A percentile compares a stretch with the other conserved stretches of the same genome.
Evolutionary conservation across 345 rosid species (phyloP).

Genomic region (Eucalyptus brandiana): DNA sequence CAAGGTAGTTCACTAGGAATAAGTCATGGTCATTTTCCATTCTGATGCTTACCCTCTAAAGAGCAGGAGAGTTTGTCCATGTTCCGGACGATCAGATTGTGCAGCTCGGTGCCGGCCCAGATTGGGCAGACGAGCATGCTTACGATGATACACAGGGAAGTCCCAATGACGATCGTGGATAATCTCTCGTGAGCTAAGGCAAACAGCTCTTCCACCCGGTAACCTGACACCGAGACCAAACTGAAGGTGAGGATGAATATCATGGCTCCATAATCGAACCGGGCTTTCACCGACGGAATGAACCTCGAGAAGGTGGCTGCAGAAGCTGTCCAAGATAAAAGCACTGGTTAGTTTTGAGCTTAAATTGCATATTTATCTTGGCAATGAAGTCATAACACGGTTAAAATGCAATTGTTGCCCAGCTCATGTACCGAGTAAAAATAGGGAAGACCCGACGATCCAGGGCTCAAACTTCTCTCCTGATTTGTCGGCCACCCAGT

Average conservation of each 20-base stretch:
- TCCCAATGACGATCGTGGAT: slow-evolving; percentile 47
- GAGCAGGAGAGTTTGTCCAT: slow-evolving; percentile 51
- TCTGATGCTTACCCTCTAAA: slow-evolving; percentile 32
- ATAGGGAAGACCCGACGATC: slow-evolving; percentile 42
- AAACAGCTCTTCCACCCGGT: slow-evolving; percentile 41
- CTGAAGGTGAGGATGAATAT: slow-evolving; percentile 81
- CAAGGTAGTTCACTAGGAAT: not conserved
- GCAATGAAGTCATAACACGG: not conserved
- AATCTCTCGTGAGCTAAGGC: slow-evolving; percentile 45
- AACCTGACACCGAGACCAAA: slow-evolving; percentile 57
- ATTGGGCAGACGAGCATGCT: slow-evolving; percentile 53
- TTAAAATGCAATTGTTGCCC: not conserved
- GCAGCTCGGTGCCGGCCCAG: slow-evolving; percentile 82
- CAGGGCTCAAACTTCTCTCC: slow-evolving; percentile 35
- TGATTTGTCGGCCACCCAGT: slow-evolving; percentile 48
- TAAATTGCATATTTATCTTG: slow-evolving; percentile 10
- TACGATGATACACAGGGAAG: slow-evolving; percentile 42
- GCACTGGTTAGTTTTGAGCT: not conserved
- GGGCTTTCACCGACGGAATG: slow-evolving; percentile 54
- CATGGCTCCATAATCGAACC: slow-evolving; percentile 63
- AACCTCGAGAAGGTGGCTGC: slow-evolving; percentile 69
- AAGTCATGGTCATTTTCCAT: not conserved
- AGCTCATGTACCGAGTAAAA: slow-evolving; percentile 38
- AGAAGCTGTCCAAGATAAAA: slow-evolving; percentile 30
- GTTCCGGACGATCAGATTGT: slow-evolving; percentile 33